These are phyloP conservation scores for Neofusicoccum cordaticola DNA, from an alignment of 2,329 filamentous ascomycete genomes.

Conservation along the genomic window DNA sequence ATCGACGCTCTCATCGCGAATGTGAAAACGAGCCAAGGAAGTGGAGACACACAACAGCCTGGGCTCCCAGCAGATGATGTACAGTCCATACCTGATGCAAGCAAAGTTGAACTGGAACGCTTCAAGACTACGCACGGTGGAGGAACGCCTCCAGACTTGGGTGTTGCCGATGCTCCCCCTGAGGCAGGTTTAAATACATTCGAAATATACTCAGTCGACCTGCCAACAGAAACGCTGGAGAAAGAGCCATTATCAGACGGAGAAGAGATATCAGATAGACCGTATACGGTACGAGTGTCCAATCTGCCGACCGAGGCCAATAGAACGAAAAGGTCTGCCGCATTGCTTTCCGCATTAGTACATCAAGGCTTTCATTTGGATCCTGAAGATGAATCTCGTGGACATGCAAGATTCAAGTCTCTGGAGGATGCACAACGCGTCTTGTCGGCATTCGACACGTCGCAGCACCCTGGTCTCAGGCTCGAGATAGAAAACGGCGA, in stretches of 20 bases:
- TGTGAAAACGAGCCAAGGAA: not conserved
- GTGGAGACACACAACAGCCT: not conserved
- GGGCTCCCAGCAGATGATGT: not conserved
- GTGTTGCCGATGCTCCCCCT: too few relatives aligned
- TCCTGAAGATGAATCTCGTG: conserved; percentile 15
- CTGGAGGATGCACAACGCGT: conserved; percentile 20
- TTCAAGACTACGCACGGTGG: not conserved
- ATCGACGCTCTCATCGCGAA: not conserved
- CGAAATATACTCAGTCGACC: not conserved
- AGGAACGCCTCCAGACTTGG: not conserved
- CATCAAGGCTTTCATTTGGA: not conserved
- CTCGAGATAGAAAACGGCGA: not conserved
- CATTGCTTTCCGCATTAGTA: not conserved
- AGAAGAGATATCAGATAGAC: not conserved
- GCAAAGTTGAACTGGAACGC: not conserved
- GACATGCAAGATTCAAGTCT: conserved; percentile 23
- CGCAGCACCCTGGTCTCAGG: conserved; percentile 22
- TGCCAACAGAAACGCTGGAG: not conserved
- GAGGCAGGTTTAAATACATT: not conserved
- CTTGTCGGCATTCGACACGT: conserved; percentile 21
- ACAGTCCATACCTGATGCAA: not conserved
- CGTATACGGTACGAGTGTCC: not conserved
- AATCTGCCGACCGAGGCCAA: not conserved
- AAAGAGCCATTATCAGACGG: too few relatives aligned
- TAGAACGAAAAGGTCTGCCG: not conserved